phyloP scores from a whole-genome alignment of 441 rosid species.

The Croton laevigatus region DNA sequence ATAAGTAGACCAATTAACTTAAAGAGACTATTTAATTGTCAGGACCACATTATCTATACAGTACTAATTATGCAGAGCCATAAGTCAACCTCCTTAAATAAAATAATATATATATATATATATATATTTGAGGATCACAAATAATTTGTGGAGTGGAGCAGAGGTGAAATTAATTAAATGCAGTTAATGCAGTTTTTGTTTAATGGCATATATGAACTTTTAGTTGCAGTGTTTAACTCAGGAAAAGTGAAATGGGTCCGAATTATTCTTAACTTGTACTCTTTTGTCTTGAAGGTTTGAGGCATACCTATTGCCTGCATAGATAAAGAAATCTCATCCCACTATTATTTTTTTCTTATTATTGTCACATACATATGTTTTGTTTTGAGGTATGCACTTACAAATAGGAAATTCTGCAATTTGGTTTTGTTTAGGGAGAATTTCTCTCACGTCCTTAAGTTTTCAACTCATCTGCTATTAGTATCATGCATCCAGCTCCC shows the following conservation, averaged over 20 bases:
- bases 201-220: background rate
- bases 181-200: too few species aligned
- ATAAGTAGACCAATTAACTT: background rate
- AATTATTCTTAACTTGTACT: conserved; percentile 69
- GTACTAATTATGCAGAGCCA: background rate
- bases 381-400: background rate
- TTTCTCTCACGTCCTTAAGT: too few species aligned
- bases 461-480: too few species aligned
- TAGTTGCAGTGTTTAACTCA: conserved; percentile 44
- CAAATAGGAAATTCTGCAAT: background rate
- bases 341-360: background rate
- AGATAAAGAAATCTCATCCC: conserved; percentile 78
- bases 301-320: conserved; percentile 54
- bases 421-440: background rate
- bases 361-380: background rate
- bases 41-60: background rate
- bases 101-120: too few species aligned
- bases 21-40: too few species aligned
- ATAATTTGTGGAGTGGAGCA: too few species aligned
- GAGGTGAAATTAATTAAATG: background rate
- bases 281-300: conserved; percentile 40
- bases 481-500: too few species aligned
- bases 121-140: too few species aligned
- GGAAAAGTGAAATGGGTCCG: conserved; percentile 31
- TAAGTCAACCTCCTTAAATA: background rate